Evolutionary conservation across 2,329 filamentous ascomycete genomes (phyloP), one percentile per base, ranked within the genome.

Genomic region (Aspergillus sp.): DNA sequence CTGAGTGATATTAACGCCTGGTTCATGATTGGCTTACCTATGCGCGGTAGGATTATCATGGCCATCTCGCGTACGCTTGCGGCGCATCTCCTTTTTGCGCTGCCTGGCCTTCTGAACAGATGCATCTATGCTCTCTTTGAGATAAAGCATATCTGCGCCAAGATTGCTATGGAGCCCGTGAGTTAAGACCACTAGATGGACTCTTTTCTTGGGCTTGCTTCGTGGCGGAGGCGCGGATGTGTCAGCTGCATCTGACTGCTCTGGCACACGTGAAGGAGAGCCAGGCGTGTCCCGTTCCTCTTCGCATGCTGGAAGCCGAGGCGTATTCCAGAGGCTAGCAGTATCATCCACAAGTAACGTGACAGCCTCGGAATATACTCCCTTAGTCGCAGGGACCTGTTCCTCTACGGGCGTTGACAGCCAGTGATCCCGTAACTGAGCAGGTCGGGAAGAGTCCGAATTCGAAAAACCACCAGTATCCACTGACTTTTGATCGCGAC

Each of bases 131-230:
- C 90, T 95, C 73, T 99, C 94, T 67, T 99, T 99, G 69, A 99
- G 75, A 67, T 89, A 99, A 17, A 99, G 78, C 94, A 99, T 96
- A 69, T 99, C 94, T 19, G 91, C 89, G 4, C 94, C 90, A 11
- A 96, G 79, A 69, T 99, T 99, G 72, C 93, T 96, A 71, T 99
- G 94, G 57, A 99, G 73, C 0, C 94, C 94, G 74, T 99, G 94
- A 0, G 94, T 97, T 46, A 99, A 74, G 32, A 99, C 80, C 20
- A 99, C 94, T 40, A 99, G 77, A 68, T 99, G 94, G 2, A 99
- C 79, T 59, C 85, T 79, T 41, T 71, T 66, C 57, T 52, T 67
- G 57, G 49, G 65, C 13, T 62, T 52, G 4, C 62, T 59, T n/a
- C 45, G 56, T 17, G 50, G 47, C n/a, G 54, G 42, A 36, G 56